phyloP scores from a whole-genome alignment of 163 green algal species.

The Volvox carteri region DNA sequence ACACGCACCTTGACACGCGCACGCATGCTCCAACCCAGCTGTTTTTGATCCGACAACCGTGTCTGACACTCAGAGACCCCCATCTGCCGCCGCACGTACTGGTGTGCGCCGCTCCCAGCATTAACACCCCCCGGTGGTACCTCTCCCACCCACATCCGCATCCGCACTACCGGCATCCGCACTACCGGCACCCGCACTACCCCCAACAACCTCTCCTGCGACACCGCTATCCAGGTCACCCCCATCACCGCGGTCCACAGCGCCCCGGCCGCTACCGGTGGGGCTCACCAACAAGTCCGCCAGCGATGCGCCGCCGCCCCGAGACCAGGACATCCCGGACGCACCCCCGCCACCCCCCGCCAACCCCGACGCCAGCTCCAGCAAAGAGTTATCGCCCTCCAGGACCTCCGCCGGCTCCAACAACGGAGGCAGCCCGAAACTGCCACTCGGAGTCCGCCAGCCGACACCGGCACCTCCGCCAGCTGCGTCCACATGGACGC shows the following conservation, averaged over 20 bases:
- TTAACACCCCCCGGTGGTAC: too few relatives aligned
- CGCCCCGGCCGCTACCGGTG: not conserved
- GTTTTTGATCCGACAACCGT: too few relatives aligned
- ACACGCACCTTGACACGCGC: too few relatives aligned
- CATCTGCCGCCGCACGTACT: too few relatives aligned
- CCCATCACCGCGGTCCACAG: not conserved
- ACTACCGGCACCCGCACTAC: too few relatives aligned
- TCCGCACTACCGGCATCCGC: too few relatives aligned
- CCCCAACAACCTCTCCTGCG: too few relatives aligned
- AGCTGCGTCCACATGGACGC: not conserved
- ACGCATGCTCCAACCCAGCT: too few relatives aligned
- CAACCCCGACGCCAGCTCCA: not conserved
- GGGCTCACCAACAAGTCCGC: not conserved
- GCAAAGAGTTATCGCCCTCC: not conserved
- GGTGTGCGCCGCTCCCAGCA: too few relatives aligned
- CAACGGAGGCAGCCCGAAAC: not conserved
- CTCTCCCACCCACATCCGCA: too few relatives aligned
- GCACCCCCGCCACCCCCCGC: not conserved
- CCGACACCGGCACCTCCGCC: not conserved
- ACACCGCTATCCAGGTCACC: too few relatives aligned
- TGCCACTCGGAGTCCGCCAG: not conserved
- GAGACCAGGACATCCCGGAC: slow-evolving; percentile 11
- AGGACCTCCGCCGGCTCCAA: not conserved
- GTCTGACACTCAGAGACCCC: too few relatives aligned
- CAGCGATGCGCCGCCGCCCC: not conserved